Conservation (phyloP, 1,284 basidiomycete species). For the Amylostereum areolatum region DNA sequence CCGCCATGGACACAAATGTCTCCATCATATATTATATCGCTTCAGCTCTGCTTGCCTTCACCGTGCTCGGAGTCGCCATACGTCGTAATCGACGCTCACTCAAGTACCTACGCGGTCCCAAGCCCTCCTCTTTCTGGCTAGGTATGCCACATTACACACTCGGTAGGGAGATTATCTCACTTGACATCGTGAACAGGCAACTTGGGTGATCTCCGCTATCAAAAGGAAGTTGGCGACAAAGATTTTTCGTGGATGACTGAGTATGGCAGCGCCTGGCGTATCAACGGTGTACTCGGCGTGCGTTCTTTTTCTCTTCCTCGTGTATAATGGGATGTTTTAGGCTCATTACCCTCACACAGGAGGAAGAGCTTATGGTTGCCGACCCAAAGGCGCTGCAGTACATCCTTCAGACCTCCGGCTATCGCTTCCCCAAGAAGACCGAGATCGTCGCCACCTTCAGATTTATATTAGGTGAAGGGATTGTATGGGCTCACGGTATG, state of each 20-base stretch:
- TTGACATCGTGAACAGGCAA: not conserved
- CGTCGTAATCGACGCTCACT: too few relatives aligned
- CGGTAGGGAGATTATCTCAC: not conserved
- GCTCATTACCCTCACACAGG: conserved; percentile 1
- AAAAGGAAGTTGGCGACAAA: not conserved
- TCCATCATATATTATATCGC: too few relatives aligned
- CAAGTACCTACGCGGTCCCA: conserved; percentile 6
- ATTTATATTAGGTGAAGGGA: conserved; percentile 19
- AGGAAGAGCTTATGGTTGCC: conserved; percentile 9
- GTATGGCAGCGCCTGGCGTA: not conserved
- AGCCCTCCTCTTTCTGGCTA: conserved; percentile 7
- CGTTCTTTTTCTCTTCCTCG: not conserved
- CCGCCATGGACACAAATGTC: too few relatives aligned
- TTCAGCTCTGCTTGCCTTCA: too few relatives aligned
- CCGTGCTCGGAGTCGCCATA: too few relatives aligned
- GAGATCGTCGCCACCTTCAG: conserved; percentile 1
- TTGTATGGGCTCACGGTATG: conserved; percentile 22
- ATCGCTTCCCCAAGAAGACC: conserved; percentile 13
- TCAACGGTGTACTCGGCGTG: not conserved
- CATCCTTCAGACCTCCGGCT: conserved; percentile 13
- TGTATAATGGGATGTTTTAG: too few relatives aligned
- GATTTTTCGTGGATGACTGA: not conserved
- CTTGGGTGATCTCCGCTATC: not conserved
- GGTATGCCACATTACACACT: not conserved
- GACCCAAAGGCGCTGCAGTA: conserved; percentile 14